Evolutionary conservation across 78 protist species (phyloP).

Genomic region (Isochrysis galbana): DNA sequence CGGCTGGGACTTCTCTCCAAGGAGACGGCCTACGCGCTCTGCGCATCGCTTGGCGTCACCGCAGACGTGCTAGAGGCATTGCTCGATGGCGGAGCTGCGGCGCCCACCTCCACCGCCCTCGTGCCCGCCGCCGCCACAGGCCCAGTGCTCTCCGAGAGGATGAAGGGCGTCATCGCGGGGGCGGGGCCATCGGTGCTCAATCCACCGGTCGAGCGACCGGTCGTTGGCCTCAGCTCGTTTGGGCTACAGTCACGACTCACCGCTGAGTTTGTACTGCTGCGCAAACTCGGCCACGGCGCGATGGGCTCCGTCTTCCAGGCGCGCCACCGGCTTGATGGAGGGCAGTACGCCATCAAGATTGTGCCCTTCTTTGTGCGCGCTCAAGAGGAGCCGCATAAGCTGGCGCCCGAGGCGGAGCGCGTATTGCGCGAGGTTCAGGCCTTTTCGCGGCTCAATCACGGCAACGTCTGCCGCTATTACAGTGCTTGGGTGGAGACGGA

Average conservation of each 20-base stretch:
- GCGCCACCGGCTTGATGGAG: background rate
- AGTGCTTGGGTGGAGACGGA: constrained; percentile 5
- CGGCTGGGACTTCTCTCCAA: background rate
- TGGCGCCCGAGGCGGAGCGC: background rate
- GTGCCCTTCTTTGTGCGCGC: background rate
- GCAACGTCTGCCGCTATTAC: constrained; percentile 8
- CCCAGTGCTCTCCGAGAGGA: background rate
- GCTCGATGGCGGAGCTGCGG: background rate
- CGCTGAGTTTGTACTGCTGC: background rate
- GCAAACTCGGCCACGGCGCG: background rate
- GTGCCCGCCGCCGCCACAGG: background rate
- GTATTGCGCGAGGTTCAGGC: constrained; percentile 8
- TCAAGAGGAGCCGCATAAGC: background rate
- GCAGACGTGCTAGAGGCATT: background rate
- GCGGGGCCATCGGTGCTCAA: background rate
- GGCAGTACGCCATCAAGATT: background rate
- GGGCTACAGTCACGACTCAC: background rate
- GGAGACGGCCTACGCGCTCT: background rate
- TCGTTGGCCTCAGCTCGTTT: background rate
- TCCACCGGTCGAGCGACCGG: background rate
- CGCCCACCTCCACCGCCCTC: background rate
- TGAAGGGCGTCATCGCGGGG: background rate
- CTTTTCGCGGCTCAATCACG: background rate
- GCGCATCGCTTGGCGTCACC: background rate
- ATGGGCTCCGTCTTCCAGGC: background rate